Evolutionary conservation across 139 green algal genomes (phyloP).

Genomic region (Pseudopediastrum boryanum): DNA sequence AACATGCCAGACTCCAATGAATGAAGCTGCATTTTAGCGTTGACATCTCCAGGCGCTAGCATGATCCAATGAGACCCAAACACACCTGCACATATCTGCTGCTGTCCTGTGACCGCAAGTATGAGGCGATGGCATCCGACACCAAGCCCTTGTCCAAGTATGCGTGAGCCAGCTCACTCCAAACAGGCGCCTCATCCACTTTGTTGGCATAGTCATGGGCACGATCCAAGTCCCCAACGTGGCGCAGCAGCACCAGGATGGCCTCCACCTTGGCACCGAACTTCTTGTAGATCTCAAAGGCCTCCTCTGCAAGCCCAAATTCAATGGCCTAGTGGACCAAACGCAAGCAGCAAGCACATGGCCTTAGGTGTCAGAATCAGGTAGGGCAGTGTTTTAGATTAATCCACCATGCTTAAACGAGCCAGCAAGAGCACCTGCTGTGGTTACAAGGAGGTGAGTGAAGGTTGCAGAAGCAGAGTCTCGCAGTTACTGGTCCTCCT

Average conservation of each 20-base stretch:
- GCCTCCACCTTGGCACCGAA: constrained; percentile 84
- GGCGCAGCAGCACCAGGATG: constrained; percentile 91
- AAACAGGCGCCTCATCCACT: constrained; percentile 89
- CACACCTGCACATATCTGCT: constrained; percentile 78
- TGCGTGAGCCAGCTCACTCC: constrained; percentile 90
- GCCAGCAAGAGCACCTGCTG: too few relatives aligned
- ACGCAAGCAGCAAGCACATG: neutral
- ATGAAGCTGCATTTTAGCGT: too few relatives aligned
- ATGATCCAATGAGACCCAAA: too few relatives aligned
- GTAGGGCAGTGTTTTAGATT: neutral
- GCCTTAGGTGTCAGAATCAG: neutral
- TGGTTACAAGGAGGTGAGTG: too few relatives aligned
- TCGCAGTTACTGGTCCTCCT: too few relatives aligned
- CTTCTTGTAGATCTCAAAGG: constrained; percentile 99
- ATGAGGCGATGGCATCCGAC: constrained; percentile 87
- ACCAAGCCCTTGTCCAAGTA: constrained; percentile 84
- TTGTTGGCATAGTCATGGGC: constrained; percentile 86
- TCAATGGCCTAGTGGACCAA: constrained; percentile 54
- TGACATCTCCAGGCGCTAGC: too few relatives aligned
- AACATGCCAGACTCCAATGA: too few relatives aligned
- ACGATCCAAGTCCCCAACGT: constrained; percentile 85
- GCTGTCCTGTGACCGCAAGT: constrained; percentile 86
- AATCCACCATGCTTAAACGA: too few relatives aligned
- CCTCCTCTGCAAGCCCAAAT: constrained; percentile 94
- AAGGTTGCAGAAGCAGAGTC: too few relatives aligned